Conservation (phyloP, 345 rosid species). For the Acer yangbiense region DNA sequence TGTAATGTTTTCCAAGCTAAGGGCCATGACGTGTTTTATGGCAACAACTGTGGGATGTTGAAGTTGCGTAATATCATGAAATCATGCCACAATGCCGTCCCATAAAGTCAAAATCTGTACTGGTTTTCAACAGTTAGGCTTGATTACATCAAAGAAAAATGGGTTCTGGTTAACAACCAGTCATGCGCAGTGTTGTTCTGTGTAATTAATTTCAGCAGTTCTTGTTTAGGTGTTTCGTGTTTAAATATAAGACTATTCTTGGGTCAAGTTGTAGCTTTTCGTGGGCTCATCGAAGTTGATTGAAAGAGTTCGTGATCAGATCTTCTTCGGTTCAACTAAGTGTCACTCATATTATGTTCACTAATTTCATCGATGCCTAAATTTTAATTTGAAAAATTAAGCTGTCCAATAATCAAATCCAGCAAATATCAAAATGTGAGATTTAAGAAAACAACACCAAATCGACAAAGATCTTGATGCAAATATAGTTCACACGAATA, state of each 20-base stretch:
- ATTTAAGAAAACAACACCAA: too few species aligned
- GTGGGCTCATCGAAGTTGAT: neutral
- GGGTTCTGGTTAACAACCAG: neutral
- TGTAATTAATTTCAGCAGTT: neutral
- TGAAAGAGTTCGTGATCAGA: neutral
- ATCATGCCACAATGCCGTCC: neutral
- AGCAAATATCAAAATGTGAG: too few species aligned
- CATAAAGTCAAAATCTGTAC: neutral
- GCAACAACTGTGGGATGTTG: neutral
- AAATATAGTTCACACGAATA: too few species aligned
- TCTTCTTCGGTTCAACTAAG: constrained; percentile 11
- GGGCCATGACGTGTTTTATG: neutral
- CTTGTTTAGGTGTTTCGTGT: neutral
- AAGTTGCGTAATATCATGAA: neutral
- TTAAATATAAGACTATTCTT: neutral
- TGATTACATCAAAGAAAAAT: neutral
- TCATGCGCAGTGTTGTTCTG: neutral
- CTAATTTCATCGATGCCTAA: too few species aligned
- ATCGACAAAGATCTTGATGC: too few species aligned
- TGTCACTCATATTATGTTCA: too few species aligned
- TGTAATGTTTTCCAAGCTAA: neutral
- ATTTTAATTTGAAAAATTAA: too few species aligned
- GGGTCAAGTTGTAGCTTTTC: neutral
- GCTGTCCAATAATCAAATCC: too few species aligned
- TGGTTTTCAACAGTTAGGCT: neutral